Conservation (phyloP, 257 asterid species). For the Penstemon newberryi region DNA sequence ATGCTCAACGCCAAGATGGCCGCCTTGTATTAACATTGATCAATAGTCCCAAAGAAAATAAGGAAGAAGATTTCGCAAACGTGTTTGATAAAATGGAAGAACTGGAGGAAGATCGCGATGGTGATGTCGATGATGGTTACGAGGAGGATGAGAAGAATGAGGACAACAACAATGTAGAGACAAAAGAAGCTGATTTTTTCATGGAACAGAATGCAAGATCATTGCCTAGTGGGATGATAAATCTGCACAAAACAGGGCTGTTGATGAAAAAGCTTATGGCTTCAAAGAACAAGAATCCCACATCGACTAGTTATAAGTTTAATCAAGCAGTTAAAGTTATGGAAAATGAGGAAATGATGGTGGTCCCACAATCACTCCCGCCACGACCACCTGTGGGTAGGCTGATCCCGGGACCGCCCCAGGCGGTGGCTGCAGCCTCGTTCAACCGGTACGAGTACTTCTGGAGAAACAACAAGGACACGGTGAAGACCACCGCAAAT, state of each 20-base stretch:
- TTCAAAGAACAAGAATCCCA: slow-evolving; percentile 41
- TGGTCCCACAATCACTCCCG: slow-evolving; percentile 52
- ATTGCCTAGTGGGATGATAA: slow-evolving; percentile 37
- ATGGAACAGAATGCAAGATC: slow-evolving; percentile 35
- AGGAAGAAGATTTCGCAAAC: not conserved
- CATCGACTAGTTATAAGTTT: slow-evolving; percentile 38
- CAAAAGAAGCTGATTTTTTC: slow-evolving; percentile 20
- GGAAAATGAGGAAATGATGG: slow-evolving; percentile 23
- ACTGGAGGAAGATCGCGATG: slow-evolving; percentile 13
- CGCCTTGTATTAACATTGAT: slow-evolving; percentile 60
- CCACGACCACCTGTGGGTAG: slow-evolving; percentile 37
- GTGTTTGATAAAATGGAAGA: slow-evolving; percentile 25
- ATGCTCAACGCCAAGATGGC: slow-evolving; percentile 57
- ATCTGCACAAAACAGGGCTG: slow-evolving; percentile 41
- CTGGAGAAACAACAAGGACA: slow-evolving; percentile 46
- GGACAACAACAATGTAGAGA: slow-evolving; percentile 16
- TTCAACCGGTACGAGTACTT: slow-evolving; percentile 69
- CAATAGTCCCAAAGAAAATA: slow-evolving; percentile 26
- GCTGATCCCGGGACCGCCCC: slow-evolving; percentile 27
- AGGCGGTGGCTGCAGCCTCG: slow-evolving; percentile 36
- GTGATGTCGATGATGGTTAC: not conserved
- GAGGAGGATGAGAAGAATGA: slow-evolving; percentile 30
- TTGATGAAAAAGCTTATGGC: slow-evolving; percentile 47
- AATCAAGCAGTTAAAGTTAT: slow-evolving; percentile 30
- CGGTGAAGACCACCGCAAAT: slow-evolving; percentile 24